Evolutionary conservation across 768 basidiomycete species (phyloP).

Genomic region (Mycena floridula): DNA sequence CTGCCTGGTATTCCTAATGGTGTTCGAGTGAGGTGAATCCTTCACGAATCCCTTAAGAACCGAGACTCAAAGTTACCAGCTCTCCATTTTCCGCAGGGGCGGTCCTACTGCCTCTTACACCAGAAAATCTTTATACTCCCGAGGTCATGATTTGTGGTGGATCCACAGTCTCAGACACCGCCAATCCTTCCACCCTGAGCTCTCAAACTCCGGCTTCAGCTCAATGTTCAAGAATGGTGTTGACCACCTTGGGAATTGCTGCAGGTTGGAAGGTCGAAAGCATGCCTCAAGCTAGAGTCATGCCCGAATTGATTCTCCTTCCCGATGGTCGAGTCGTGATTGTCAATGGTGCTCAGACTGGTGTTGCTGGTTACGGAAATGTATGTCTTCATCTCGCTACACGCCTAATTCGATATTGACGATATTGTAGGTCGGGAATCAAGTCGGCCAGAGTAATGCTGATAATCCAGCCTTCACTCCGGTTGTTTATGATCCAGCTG

Average conservation of each 20-base stretch:
- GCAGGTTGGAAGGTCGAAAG: constrained; percentile 39
- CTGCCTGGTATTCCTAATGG: constrained; percentile 40
- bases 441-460: too few species aligned
- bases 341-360: constrained; percentile 35
- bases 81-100: constrained; percentile 32
- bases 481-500: constrained; percentile 25
- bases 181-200: constrained; percentile 20
- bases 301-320: constrained; percentile 30
- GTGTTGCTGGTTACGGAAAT: constrained; percentile 32
- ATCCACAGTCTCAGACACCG: constrained; percentile 24
- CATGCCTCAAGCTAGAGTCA: constrained; percentile 33
- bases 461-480: constrained; percentile 28
- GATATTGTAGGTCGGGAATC: too few species aligned
- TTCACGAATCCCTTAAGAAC: background rate
- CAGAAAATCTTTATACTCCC: constrained; percentile 31
- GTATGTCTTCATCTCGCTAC: too few species aligned
- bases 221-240: constrained; percentile 36
- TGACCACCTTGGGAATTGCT: constrained; percentile 34
- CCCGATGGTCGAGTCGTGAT: constrained; percentile 36
- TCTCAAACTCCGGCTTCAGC: constrained; percentile 33
- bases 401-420: too few species aligned
- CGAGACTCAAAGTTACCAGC: constrained; percentile 9
- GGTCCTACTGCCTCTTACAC: constrained; percentile 29
- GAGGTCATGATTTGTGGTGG: constrained; percentile 45
- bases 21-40: constrained; percentile 27